These are phyloP conservation scores for Rhexocercosporidium sp. DNA, from an alignment of 2,329 filamentous ascomycete genomes.

Conservation along the genomic window DNA sequence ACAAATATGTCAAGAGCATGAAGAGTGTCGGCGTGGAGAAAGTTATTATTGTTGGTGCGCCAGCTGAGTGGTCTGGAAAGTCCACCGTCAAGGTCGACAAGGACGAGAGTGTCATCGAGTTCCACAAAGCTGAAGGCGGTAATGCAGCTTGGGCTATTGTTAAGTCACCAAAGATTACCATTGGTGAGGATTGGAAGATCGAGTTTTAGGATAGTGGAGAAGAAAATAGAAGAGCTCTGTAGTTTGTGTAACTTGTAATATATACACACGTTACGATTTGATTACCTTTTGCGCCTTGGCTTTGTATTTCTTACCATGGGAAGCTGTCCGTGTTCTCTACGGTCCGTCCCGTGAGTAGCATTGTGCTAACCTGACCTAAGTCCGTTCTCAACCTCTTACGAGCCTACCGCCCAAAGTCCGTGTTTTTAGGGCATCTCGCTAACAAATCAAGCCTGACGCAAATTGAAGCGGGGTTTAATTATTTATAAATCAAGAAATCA, in stretches of 20 bases:
- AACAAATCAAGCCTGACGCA: too few species aligned
- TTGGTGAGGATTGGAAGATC: conserved; percentile 65
- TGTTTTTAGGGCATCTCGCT: too few species aligned
- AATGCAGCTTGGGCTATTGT: conserved; percentile 68
- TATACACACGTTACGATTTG: not conserved
- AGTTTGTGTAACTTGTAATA: not conserved
- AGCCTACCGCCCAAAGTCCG: too few species aligned
- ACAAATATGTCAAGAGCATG: conserved; percentile 81
- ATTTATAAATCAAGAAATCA: too few species aligned
- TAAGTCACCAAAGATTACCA: conserved; percentile 64
- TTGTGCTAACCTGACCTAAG: too few species aligned
- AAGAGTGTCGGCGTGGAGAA: conserved; percentile 79
- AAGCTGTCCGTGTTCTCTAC: too few species aligned
- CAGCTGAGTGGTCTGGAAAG: conserved; percentile 71
- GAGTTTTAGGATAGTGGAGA: conserved; percentile 34
- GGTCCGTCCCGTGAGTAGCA: too few species aligned
- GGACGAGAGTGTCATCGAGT: conserved; percentile 66
- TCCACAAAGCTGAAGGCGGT: conserved; percentile 54
- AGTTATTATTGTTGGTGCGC: conserved; percentile 82
- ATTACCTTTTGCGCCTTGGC: too few species aligned
- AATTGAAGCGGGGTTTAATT: too few species aligned
- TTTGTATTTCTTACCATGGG: too few species aligned
- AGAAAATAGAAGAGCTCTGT: not conserved
- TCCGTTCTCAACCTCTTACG: too few species aligned
- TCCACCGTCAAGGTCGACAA: conserved; percentile 61